These are phyloP conservation scores for Amphicarpaea edgeworthii DNA, from an alignment of 306 rosid species.

Conservation along the genomic window DNA sequence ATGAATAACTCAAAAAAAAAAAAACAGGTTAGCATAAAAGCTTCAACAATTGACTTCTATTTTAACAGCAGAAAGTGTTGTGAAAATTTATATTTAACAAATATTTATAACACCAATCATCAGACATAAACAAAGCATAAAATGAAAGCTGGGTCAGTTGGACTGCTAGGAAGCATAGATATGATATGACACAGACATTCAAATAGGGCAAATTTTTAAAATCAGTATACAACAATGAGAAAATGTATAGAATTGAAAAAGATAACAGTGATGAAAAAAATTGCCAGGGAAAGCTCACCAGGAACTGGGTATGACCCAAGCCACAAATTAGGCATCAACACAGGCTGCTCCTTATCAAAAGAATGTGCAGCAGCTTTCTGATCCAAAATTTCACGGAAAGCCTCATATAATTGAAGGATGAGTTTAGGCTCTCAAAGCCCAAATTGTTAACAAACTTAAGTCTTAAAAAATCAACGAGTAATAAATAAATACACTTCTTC, in stretches of 20 bases:
- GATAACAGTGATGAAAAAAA: background rate
- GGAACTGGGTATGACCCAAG: conserved; percentile 78
- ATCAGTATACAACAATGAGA: background rate
- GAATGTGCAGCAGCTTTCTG: conserved; percentile 77
- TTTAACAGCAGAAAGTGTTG: background rate
- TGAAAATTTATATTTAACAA: background rate
- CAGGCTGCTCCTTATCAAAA: conserved; percentile 81
- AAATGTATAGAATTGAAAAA: conserved; percentile 17
- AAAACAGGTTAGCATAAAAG: background rate
- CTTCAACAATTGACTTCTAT: background rate
- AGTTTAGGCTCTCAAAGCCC: conserved; percentile 15
- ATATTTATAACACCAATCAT: background rate
- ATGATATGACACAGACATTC: background rate
- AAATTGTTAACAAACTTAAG: conserved; percentile 4
- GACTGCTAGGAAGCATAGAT: background rate
- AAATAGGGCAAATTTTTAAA: background rate
- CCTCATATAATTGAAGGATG: conserved; percentile 51
- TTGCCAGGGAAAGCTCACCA: conserved; percentile 58
- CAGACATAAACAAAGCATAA: background rate
- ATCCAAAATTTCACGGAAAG: conserved; percentile 83
- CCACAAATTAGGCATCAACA: conserved; percentile 82
- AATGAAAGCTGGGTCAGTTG: background rate
- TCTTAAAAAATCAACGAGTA: conserved; percentile 27
- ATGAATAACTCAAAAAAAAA: too few species aligned
- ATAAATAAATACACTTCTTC: conserved; percentile 5